Percentiles rank a stretch among this genome's conserved stretches.
phyloP scores from a whole-genome alignment of 2,329 filamentous ascomycete species.

The Apiospora koreana region DNA sequence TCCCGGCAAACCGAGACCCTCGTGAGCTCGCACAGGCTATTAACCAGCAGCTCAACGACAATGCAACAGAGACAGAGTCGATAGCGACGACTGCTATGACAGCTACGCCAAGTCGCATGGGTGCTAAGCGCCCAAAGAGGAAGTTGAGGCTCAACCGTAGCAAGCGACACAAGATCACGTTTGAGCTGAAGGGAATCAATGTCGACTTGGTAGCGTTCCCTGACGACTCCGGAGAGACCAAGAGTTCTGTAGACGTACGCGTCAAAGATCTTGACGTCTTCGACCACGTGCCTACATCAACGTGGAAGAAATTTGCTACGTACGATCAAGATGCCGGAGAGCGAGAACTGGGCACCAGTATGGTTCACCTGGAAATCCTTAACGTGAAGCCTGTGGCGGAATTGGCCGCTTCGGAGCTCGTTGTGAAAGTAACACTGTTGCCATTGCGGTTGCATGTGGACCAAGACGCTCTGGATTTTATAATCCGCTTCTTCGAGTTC shows the following conservation, averaged over 20 bases:
- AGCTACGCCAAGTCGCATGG: constrained; percentile 52
- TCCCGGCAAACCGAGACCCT: constrained; percentile 83
- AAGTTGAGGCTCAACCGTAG: constrained; percentile 78
- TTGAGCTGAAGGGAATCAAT: constrained; percentile 84
- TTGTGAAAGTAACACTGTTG: constrained; percentile 76
- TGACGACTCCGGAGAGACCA: constrained; percentile 73
- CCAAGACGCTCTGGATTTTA: constrained; percentile 95
- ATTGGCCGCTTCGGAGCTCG: constrained; percentile 85
- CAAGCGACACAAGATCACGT: constrained; percentile 91
- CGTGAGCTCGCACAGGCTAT: constrained; percentile 80
- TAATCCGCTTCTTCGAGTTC: constrained; percentile 97
- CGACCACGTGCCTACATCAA: constrained; percentile 91
- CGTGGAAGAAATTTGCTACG: constrained; percentile 97
- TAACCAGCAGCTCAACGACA: constrained; percentile 85
- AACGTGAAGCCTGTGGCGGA: constrained; percentile 85
- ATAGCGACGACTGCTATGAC: constrained; percentile 75
- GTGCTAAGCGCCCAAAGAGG: constrained; percentile 48
- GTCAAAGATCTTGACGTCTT: constrained; percentile 86
- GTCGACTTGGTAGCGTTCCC: constrained; percentile 83
- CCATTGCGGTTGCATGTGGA: constrained; percentile 92
- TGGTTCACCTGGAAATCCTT: constrained; percentile 86
- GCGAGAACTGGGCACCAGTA: constrained; percentile 81
- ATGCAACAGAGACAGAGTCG: constrained; percentile 85
- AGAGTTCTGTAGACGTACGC: constrained; percentile 84
- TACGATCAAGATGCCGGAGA: constrained; percentile 88